Percentiles rank a stretch among this genome's conserved stretches.
phyloP scores from a whole-genome alignment of 495 filamentous ascomycete species.

The Penicillium salamii region DNA sequence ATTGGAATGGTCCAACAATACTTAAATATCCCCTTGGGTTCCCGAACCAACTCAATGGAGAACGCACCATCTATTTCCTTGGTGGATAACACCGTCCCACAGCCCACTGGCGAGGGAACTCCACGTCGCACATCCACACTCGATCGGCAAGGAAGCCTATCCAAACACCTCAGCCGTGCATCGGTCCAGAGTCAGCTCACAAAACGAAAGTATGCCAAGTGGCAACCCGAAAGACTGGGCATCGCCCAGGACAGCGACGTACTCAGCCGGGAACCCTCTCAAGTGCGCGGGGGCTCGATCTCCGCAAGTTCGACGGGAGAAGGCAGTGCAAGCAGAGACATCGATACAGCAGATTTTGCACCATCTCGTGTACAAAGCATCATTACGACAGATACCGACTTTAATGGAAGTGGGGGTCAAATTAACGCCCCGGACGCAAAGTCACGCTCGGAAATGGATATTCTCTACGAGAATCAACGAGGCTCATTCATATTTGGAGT shows the following conservation, averaged over 20 bases:
- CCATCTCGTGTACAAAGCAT: conserved; percentile 15
- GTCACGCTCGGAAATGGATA: conserved; percentile 61
- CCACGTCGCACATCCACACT: conserved; percentile 18
- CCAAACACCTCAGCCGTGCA: conserved; percentile 32
- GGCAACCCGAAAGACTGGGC: conserved; percentile 50
- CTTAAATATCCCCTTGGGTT: neutral
- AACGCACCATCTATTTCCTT: conserved; percentile 26
- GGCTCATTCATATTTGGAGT: conserved; percentile 86
- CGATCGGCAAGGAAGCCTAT: conserved; percentile 17
- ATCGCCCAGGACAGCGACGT: conserved; percentile 23
- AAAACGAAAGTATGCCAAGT: conserved; percentile 61
- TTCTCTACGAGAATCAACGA: conserved; percentile 92
- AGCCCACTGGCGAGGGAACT: conserved; percentile 18
- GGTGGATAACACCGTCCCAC: conserved; percentile 42
- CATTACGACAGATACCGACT: conserved; percentile 16
- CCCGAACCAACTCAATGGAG: conserved; percentile 19
- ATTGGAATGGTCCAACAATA: neutral
- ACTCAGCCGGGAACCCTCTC: conserved; percentile 21
- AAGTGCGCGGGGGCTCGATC: conserved; percentile 18
- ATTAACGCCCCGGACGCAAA: conserved; percentile 7
- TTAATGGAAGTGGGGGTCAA: conserved; percentile 14
- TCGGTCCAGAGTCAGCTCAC: conserved; percentile 48
- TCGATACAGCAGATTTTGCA: conserved; percentile 17
- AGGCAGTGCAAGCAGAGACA: conserved; percentile 7
- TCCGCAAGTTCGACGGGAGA: conserved; percentile 20